These are phyloP conservation scores for Leptographium lundbergii DNA, from an alignment of 2,329 filamentous ascomycete genomes.

Conservation along the genomic window DNA sequence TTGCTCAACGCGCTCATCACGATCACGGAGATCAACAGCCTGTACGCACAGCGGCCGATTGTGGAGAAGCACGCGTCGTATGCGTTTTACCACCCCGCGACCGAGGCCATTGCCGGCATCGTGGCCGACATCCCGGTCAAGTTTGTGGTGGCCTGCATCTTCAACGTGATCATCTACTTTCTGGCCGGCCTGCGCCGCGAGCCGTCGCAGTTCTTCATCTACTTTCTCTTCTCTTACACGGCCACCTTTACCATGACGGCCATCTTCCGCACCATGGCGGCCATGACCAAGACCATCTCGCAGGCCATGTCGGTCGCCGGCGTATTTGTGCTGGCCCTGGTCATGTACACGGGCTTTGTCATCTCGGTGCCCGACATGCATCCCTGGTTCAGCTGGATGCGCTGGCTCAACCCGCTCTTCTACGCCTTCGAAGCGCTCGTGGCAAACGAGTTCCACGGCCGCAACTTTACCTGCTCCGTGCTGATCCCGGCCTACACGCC, in stretches of 20 bases:
- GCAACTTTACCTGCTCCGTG: conserved; percentile 41
- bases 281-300: conserved; percentile 55
- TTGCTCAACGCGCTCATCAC: conserved; percentile 75
- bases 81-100: conserved; percentile 78
- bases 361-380: conserved; percentile 55
- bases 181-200: conserved; percentile 69
- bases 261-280: conserved; percentile 70
- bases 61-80: conserved; percentile 84
- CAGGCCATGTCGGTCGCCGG: conserved; percentile 49
- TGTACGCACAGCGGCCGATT: conserved; percentile 80
- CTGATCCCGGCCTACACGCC: conserved; percentile 26
- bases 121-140: conserved; percentile 77
- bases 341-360: conserved; percentile 60
- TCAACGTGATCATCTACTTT: conserved; percentile 77
- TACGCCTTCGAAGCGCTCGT: conserved; percentile 73
- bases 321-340: conserved; percentile 48
- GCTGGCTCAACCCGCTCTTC: conserved; percentile 63
- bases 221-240: conserved; percentile 61
- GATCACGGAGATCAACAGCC: conserved; percentile 70
- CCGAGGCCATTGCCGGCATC: conserved; percentile 77
- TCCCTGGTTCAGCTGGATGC: conserved; percentile 70
- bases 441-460: conserved; percentile 66
- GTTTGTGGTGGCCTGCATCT: conserved; percentile 56
- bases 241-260: conserved; percentile 71
- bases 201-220: conserved; percentile 72